phyloP scores from a whole-genome alignment of 179 eudicot species.

The Heliamphora pulchella region DNA sequence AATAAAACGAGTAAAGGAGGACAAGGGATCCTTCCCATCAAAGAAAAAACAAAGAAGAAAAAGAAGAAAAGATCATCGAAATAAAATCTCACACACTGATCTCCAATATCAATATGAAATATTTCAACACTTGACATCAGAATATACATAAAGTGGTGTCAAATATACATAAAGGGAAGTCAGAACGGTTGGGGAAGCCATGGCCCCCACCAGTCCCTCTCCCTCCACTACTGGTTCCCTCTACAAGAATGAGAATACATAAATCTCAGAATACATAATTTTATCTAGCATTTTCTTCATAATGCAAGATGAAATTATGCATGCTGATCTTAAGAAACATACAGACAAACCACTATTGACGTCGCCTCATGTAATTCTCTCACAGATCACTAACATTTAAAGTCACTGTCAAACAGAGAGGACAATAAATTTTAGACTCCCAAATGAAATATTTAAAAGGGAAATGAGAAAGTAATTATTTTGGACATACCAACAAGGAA shows the following conservation, averaged over 20 bases:
- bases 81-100: no score
- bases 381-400: no score
- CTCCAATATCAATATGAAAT: no score
- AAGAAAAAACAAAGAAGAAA: no score
- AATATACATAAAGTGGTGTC: no score
- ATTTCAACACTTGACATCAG: no score
- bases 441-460: not conserved
- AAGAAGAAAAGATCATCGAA: no score
- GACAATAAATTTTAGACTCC: not conserved
- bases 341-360: not conserved
- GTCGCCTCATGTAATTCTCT: not conserved
- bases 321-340: not conserved
- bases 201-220: not conserved
- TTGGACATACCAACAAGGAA: conserved; percentile 5
- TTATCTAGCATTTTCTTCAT: not conserved
- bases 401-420: not conserved
- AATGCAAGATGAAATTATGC: not conserved
- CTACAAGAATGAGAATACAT: no score
- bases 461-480: not conserved
- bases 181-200: not conserved
- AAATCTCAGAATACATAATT: no score
- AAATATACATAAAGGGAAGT: not conserved
- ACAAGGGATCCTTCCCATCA: no score
- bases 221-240: no score
- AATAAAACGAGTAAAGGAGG: no score